Evolutionary conservation across 2,329 filamentous ascomycete genomes (phyloP).

Genomic region (Dichotomopilus funicola): DNA sequence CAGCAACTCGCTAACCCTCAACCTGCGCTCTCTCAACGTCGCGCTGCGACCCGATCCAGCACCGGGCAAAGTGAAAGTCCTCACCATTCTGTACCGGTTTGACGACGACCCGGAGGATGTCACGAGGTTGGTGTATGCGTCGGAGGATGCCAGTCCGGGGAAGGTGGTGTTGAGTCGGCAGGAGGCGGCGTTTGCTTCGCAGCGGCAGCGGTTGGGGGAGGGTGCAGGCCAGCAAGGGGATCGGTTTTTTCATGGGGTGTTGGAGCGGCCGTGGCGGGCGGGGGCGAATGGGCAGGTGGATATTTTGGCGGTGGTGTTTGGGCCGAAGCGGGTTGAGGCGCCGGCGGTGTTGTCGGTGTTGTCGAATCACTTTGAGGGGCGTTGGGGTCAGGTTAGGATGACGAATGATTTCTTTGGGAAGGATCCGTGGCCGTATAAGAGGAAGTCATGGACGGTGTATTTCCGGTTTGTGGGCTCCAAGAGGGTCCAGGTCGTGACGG

Average conservation of each 20-base stretch:
- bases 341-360: constrained; percentile 18
- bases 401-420: constrained; percentile 21
- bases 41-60: constrained; percentile 20
- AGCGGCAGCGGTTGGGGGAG: constrained; percentile 7
- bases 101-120: constrained; percentile 10
- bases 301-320: constrained; percentile 19
- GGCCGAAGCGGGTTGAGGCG: constrained; percentile 18
- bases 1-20: constrained; percentile 11
- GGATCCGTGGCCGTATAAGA: constrained; percentile 21
- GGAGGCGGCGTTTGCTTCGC: constrained; percentile 18
- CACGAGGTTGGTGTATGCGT: constrained; percentile 18
- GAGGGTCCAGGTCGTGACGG: constrained; percentile 25
- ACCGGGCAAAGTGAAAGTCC: constrained; percentile 14
- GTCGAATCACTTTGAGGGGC: constrained; percentile 19
- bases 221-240: neutral
- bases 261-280: constrained; percentile 11
- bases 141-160: constrained; percentile 16
- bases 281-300: constrained; percentile 17
- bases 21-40: constrained; percentile 16
- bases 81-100: constrained; percentile 20
- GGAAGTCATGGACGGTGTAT: constrained; percentile 22
- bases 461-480: constrained; percentile 16
- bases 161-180: constrained; percentile 13
- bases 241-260: neutral
- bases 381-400: constrained; percentile 21